Conservation (phyloP, 2,329 filamentous ascomycete genomes). For the Arthrobotrys musiformis region DNA sequence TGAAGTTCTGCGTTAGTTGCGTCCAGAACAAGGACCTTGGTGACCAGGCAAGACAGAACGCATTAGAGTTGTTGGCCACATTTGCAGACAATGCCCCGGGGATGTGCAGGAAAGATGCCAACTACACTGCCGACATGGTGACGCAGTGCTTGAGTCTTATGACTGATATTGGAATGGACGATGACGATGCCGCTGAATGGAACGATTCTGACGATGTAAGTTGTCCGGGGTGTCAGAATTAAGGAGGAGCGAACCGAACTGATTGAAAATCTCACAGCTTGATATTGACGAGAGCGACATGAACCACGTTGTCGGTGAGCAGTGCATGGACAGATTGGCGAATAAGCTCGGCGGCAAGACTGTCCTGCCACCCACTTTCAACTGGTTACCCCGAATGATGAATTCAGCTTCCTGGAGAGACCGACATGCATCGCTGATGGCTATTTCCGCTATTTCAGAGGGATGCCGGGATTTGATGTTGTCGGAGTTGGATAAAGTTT, state of each 20-base stretch:
- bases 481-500: constrained; percentile 89
- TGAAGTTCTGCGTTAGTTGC: constrained; percentile 90
- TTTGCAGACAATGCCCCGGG: constrained; percentile 94
- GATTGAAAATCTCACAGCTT: constrained; percentile 68
- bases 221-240: constrained; percentile 53
- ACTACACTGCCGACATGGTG: constrained; percentile 95
- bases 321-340: constrained; percentile 96
- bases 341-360: constrained; percentile 96
- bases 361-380: constrained; percentile 92
- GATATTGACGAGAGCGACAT: constrained; percentile 95
- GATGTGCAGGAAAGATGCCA: constrained; percentile 94
- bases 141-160: constrained; percentile 97
- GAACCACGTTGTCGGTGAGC: constrained; percentile 97
- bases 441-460: constrained; percentile 97
- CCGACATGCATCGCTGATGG: constrained; percentile 96
- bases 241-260: background rate
- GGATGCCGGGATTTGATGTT: constrained; percentile 96
- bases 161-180: constrained; percentile 94
- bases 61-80: constrained; percentile 95
- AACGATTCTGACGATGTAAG: constrained; percentile 87
- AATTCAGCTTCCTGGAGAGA: constrained; percentile 93
- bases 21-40: constrained; percentile 95
- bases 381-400: constrained; percentile 98
- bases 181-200: constrained; percentile 95
- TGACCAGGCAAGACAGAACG: constrained; percentile 91